Conservation (phyloP, 2,329 filamentous ascomycete genomes). For the Mycosphaerella arachidis region DNA sequence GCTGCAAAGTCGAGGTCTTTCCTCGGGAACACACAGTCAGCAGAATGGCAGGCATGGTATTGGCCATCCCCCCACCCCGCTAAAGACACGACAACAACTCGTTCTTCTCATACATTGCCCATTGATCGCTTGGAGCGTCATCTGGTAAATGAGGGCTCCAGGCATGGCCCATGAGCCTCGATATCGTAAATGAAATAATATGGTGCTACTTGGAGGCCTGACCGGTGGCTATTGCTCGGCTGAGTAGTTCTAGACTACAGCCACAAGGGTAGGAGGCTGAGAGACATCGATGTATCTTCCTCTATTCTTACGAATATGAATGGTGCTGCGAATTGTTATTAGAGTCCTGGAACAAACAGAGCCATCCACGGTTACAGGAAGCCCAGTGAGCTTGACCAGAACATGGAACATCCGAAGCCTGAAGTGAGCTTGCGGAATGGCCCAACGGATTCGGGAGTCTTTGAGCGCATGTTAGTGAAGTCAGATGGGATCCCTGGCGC, state of each 20-base stretch:
- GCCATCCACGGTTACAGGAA: not conserved
- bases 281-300: no score
- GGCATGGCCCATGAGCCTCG: no score
- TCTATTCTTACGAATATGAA: no score
- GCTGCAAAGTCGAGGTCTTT: not conserved
- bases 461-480: not conserved
- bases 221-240: no score
- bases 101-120: not conserved
- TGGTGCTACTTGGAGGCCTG: no score
- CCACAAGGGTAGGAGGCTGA: no score
- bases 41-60: not conserved
- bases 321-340: no score
- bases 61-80: not conserved
- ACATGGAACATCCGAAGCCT: not conserved
- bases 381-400: not conserved
- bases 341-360: not conserved
- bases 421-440: not conserved
- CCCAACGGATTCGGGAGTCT: not conserved
- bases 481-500: no score
- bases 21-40: not conserved
- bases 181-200: no score
- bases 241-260: no score
- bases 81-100: not conserved
- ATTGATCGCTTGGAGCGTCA: no score
- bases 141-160: no score